Evolutionary conservation across 176 grass and related monocot species (phyloP).

Genomic region (Oropetium thomaeum): DNA sequence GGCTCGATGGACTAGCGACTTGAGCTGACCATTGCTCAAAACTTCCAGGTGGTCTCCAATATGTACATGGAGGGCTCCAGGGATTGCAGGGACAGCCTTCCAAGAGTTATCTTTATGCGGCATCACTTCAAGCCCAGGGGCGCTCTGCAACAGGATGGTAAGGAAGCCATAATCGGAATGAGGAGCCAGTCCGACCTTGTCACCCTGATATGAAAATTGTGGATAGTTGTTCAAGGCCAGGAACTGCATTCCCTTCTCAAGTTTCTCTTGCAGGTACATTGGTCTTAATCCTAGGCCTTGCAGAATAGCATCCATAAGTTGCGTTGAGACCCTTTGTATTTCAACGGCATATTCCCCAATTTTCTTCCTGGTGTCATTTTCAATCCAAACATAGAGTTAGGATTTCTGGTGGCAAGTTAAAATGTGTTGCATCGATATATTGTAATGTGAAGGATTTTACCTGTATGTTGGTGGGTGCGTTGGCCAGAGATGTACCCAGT

Average conservation of each 20-base stretch:
- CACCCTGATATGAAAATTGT: not conserved
- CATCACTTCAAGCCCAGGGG: slow-evolving; percentile 61
- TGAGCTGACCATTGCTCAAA: slow-evolving; percentile 68
- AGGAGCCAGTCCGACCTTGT: slow-evolving; percentile 46
- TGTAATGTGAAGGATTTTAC: slow-evolving; percentile 29
- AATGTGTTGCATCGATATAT: not conserved
- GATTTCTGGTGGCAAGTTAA: not conserved
- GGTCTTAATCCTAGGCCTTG: slow-evolving; percentile 58
- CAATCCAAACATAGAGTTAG: not conserved
- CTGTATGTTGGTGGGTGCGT: slow-evolving; percentile 51
- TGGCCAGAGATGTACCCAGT: slow-evolving; percentile 68
- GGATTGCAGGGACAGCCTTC: slow-evolving; percentile 33
- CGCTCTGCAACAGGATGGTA: slow-evolving; percentile 64
- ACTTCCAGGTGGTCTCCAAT: slow-evolving; percentile 71
- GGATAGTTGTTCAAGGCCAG: slow-evolving; percentile 64
- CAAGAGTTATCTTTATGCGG: slow-evolving; percentile 31
- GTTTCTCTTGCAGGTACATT: slow-evolving; percentile 47
- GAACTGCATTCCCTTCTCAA: slow-evolving; percentile 59
- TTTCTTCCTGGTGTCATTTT: slow-evolving; percentile 41
- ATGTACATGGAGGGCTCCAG: slow-evolving; percentile 55
- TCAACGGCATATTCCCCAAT: slow-evolving; percentile 56
- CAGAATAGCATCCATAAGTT: slow-evolving; percentile 49
- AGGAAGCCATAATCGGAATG: slow-evolving; percentile 78
- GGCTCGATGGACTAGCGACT: slow-evolving; percentile 60
- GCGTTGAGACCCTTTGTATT: slow-evolving; percentile 41